Base-by-base conservation (phyloP, 257 asterid species). In the Galeopsis tetrahit region DNA sequence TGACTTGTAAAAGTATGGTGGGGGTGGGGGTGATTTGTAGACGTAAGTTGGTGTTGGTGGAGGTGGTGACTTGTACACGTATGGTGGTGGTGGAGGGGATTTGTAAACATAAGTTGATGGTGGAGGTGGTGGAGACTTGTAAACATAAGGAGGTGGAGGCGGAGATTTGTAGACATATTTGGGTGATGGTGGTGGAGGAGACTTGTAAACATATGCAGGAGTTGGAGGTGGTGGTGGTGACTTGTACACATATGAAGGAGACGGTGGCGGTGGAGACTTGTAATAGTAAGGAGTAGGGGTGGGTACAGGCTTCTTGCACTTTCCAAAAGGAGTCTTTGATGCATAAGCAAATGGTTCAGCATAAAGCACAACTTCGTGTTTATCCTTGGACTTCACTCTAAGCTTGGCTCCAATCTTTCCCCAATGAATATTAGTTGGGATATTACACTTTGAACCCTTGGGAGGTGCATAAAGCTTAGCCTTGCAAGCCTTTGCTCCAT, bases 261-360 rank as follows among this genome's bases (percentile, higher is more conserved):
- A 5, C 1, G 71, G 77, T 0, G 88, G 94, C 0, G 94, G 91
- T 1, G 91, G 91, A 10, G 93, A 87, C 7, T 69, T 79, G 73
- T 86, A 82, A 60, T 87, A 82, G 66, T 87, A 85, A 0, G 97
- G 92, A 8, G 85, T 2, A 0, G 89, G 94, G 35, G 70, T 79
- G 2, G 88, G 89, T 77, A 75, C 73, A 0, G 84, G 85, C 78
- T 90, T 85, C 17, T 53, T 0, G 56, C 97, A 91, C 46, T 80
- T 85, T 6, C 60, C 76, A 39, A 81, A 84, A 6, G 92, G 91
- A 44, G 88, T 87, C 78, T 81, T 84, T 31, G 94, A 61, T 1
- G 92, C 97, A 78, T 89, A 91, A 49, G 97, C 96, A 80, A 91
- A 89, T 38, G 94, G 82, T 7, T 84, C 79, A 7, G 96, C 96